Evolutionary conservation across 2,329 filamentous ascomycete genomes (phyloP), one percentile per base, ranked within the genome.

Genomic region (Epichloe baconii): DNA sequence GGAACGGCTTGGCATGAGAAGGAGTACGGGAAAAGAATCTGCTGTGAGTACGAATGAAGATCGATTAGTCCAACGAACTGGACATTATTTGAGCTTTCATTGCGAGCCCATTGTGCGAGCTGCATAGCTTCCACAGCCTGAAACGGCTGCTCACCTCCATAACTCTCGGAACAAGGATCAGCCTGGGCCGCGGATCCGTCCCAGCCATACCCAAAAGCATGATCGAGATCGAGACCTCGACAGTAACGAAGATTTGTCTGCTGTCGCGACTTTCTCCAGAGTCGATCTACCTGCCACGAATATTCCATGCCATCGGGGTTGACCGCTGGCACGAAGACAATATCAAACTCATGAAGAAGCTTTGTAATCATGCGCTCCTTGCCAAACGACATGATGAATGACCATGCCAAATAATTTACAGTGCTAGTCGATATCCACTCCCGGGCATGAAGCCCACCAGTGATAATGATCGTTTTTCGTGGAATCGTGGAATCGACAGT

Each of bases 371-470:
- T 76, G 55, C 62, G 76, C 68, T 78, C 74, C 57, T 88, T 87
- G 54, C 86, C 86, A 65, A 91, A 94, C 4, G 82, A 79, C 1
- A 86, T 90, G 60, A 95, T 86, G 46, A 97, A 76, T 15, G 81
- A 86, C 79, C 93, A 95, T 10, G 91, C 88, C 34, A 95, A 72
- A 61, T 95, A 97, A 60, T 85, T 94, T 49, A 94, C 88, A 0
- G 89, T 95, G 61, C 85, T 93, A 1, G 85, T 89, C 45, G 88
- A 88, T 57, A 98, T 95, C 93, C 93, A 98, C 72, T 98, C 93
- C 38, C 93, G 80, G 3, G 90, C 91, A 66, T 97, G 93, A n/a
- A 86, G 76, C 47, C 91, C 91, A 50, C 88, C 93, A 4, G 83
- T 83, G 19, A 98, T 73, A 48, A 95, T 72, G 52, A 95, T 80